These are phyloP conservation scores for Tolypocladium paradoxum DNA, from an alignment of 2,329 filamentous ascomycete species.

Conservation along the genomic window DNA sequence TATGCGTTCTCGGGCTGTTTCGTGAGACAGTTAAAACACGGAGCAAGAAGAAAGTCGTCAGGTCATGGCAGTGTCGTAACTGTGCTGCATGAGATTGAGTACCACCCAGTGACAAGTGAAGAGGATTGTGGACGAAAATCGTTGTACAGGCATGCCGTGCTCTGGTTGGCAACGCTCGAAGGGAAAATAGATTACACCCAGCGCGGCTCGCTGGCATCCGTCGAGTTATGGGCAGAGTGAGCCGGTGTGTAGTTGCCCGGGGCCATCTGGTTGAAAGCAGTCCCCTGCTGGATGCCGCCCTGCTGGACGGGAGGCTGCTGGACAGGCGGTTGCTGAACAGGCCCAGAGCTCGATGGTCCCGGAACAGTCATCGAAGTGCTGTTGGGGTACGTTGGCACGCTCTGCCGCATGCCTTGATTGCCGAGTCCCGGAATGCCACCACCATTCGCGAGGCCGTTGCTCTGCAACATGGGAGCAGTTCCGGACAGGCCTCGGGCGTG, in stretches of 20 bases:
- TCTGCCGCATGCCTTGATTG: constrained; percentile 18
- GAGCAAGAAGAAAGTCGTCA: constrained; percentile 28
- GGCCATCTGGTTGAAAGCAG: constrained; percentile 17
- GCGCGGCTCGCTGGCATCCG: constrained; percentile 22
- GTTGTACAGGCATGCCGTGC: constrained; percentile 22
- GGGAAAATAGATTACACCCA: constrained; percentile 25
- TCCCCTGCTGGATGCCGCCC: not conserved
- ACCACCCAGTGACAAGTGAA: constrained; percentile 12
- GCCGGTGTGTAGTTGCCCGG: constrained; percentile 14
- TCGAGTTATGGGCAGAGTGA: constrained; percentile 12
- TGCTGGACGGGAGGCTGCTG: not conserved
- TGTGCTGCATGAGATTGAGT: constrained; percentile 19
- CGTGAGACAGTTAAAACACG: constrained; percentile 20
- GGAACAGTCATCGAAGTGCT: constrained; percentile 20
- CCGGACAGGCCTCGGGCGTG: constrained; percentile 32
- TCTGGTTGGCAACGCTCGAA: constrained; percentile 11
- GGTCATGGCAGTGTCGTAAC: constrained; percentile 27
- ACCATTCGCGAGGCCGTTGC: constrained; percentile 16
- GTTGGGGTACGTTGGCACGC: constrained; percentile 22
- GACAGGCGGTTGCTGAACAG: constrained; percentile 14
- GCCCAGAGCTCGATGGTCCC: constrained; percentile 12
- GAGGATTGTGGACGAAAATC: constrained; percentile 13
- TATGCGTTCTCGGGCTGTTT: constrained; percentile 8
- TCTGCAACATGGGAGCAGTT: constrained; percentile 23
- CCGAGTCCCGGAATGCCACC: constrained; percentile 10